Evolutionary conservation across 164 flowering plant species (phyloP), one percentile per base, ranked within the genome.

Genomic region (Paratinospora sagittata): DNA sequence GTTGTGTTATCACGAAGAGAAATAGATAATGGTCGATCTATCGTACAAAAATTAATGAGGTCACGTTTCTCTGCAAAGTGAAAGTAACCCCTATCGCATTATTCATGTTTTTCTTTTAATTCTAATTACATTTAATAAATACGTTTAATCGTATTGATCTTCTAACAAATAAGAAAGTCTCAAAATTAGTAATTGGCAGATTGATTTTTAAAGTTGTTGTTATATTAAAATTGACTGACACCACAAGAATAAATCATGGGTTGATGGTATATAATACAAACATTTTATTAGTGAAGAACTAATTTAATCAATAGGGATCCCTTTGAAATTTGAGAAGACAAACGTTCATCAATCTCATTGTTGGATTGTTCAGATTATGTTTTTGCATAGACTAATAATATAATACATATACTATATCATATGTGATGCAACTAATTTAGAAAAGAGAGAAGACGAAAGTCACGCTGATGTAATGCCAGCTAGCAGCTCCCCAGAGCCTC

Each of bases 401-500:
- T 55, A n/a, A n/a, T 43, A 43, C 14, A 43, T 12, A 10, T 43
- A 43, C 11, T 30, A 30, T 30, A 30, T 30, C 2, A 30, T 30
- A 47, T n/a, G 24, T 55, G 9, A 55, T 6, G 21, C 26, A 55
- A 8, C 26, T 17, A 21, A n/a, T n/a, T n/a, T n/a, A 55, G 24
- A 52, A 3, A 55, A 8, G 21, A 3, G 16, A 8, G 24, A 30
- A 30, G 34, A 30, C 34, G 34, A 30, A 30, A 30, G 34, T 43
- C 60, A 75, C 19, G 71, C 76, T 24, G 81, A 79, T 70, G 79
- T 67, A 72, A 86, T 73, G 36, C 84, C 89, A 17, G 80, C 79
- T 33, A 86, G 52, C 75, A 84, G 17, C 70, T 78, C 85, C 61
- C 75, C 78, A 63, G 86, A 77, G 13, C 82, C 82, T 70, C 78